Evolutionary conservation across 805 yeast species (phyloP).

Genomic region (Blastobotrys americana): DNA sequence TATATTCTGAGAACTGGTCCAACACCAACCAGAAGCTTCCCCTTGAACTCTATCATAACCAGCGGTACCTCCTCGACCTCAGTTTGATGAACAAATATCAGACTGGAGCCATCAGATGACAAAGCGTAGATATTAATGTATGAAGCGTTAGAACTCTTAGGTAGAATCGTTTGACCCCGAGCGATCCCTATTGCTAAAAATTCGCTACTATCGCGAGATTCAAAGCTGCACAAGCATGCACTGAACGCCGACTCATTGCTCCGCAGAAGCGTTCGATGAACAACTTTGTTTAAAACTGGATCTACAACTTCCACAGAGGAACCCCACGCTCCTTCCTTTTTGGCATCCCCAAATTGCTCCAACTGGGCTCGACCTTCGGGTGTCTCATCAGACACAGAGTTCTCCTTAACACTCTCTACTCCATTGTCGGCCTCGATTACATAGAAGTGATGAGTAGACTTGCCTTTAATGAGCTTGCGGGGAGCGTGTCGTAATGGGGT

Average conservation of each 20-base stretch:
- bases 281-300: conserved; percentile 28
- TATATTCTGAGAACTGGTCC: conserved; percentile 49
- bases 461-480: conserved; percentile 12
- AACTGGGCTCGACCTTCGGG: background rate
- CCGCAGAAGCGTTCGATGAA: conserved; percentile 40
- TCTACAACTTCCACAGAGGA: conserved; percentile 50
- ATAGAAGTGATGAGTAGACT: conserved; percentile 28
- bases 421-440: conserved; percentile 43
- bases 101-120: conserved; percentile 29
- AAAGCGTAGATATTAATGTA: conserved; percentile 26
- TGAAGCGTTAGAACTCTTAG: conserved; percentile 19
- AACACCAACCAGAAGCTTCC: conserved; percentile 53
- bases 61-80: conserved; percentile 40
- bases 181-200: conserved; percentile 26
- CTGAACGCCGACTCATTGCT: conserved; percentile 39
- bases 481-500: conserved; percentile 15
- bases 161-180: conserved; percentile 22
- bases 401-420: conserved; percentile 11
- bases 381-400: background rate
- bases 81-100: conserved; percentile 52
- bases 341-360: background rate
- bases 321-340: conserved; percentile 34
- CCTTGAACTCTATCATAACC: conserved; percentile 50
- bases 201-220: conserved; percentile 16
- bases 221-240: conserved; percentile 32